Evolutionary conservation across 371 early-diverging fungal species (phyloP).

Genomic region (Rhizopus delemar): DNA sequence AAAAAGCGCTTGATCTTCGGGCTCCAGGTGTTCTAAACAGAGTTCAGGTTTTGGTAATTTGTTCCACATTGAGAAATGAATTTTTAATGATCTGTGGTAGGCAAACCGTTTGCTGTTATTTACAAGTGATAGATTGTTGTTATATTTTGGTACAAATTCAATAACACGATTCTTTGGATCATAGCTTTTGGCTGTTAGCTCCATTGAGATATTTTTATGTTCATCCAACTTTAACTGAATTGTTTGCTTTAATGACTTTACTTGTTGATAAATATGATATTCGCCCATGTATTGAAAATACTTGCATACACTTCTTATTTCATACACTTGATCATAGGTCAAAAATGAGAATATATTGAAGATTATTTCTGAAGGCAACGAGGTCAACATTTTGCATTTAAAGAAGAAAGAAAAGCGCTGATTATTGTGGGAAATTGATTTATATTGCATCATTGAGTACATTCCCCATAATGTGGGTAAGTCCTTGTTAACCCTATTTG

Average conservation of each 20-base stretch:
- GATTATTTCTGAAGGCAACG: constrained; percentile 35
- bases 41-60: neutral
- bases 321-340: constrained; percentile 36
- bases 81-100: constrained; percentile 33
- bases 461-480: no score
- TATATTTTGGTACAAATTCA: constrained; percentile 35
- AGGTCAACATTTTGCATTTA: constrained; percentile 6
- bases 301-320: constrained; percentile 32
- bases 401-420: no score
- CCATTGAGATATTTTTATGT: constrained; percentile 14
- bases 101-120: constrained; percentile 17
- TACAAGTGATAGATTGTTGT: constrained; percentile 7
- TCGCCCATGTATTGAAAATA: constrained; percentile 31
- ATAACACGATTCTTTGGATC: constrained; percentile 38
- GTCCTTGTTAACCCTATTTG: no score
- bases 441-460: no score
- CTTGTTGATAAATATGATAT: constrained; percentile 35
- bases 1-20: constrained; percentile 37
- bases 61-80: constrained; percentile 39
- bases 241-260: constrained; percentile 22
- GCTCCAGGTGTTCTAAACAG: constrained; percentile 14
- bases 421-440: no score
- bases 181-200: constrained; percentile 28
- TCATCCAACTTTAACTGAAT: constrained; percentile 35
- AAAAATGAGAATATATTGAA: constrained; percentile 37